Evolutionary conservation across 2,329 filamentous ascomycete species (phyloP).

Genomic region (Sclerotinia glacialis): DNA sequence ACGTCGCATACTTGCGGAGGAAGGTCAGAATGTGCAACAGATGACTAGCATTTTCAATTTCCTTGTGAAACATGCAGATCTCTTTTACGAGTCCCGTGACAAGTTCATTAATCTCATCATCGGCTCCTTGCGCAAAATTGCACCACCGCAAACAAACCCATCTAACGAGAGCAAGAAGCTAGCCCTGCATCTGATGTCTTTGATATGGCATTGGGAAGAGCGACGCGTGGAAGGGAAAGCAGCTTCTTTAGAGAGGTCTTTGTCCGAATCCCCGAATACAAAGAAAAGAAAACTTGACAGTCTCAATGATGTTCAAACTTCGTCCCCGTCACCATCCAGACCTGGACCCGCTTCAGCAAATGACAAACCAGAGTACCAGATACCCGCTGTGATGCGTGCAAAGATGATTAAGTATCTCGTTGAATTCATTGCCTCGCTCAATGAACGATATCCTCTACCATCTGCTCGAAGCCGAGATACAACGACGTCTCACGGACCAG

Average conservation of each 20-base stretch:
- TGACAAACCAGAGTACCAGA: slow-evolving; percentile 64
- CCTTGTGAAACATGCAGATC: slow-evolving; percentile 82
- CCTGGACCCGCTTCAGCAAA: slow-evolving; percentile 41
- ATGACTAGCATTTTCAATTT: slow-evolving; percentile 98
- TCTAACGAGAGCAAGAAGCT: slow-evolving; percentile 91
- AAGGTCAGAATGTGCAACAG: slow-evolving; percentile 91
- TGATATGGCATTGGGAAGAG: slow-evolving; percentile 93
- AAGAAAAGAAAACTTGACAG: slow-evolving; percentile 73
- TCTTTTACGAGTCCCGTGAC: slow-evolving; percentile 94
- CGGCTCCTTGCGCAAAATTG: slow-evolving; percentile 82
- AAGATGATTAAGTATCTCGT: slow-evolving; percentile 94
- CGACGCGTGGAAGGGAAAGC: slow-evolving; percentile 65
- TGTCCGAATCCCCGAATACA: slow-evolving; percentile 67
- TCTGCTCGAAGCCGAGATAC: slow-evolving; percentile 64
- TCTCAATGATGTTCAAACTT: slow-evolving; percentile 48
- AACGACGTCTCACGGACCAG: slow-evolving; percentile 44
- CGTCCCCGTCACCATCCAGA: slow-evolving; percentile 54
- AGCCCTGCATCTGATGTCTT: slow-evolving; percentile 81
- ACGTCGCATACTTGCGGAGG: slow-evolving; percentile 85
- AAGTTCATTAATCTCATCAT: slow-evolving; percentile 89
- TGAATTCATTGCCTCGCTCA: slow-evolving; percentile 87
- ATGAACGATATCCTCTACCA: slow-evolving; percentile 77
- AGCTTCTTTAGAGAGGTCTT: slow-evolving; percentile 43
- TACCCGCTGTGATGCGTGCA: slow-evolving; percentile 64
- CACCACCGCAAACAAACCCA: slow-evolving; percentile 68